Evolutionary conservation across 208 protist genomes (phyloP).

Genomic region (Porcisia hertigi): DNA sequence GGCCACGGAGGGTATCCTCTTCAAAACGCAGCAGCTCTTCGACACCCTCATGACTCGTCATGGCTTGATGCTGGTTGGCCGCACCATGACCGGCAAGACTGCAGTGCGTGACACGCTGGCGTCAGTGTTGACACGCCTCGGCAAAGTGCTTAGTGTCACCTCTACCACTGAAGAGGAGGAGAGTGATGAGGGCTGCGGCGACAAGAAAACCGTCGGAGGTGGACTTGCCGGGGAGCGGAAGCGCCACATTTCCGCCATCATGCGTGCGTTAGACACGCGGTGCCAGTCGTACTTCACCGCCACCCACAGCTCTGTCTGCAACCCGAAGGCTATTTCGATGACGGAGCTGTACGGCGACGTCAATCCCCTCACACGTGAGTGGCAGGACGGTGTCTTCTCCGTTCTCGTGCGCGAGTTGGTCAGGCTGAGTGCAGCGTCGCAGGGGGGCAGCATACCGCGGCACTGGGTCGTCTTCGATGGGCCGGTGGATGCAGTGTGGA

Average conservation of each 20-base stretch:
- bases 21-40: conserved; percentile 92
- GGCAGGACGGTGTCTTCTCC: conserved; percentile 95
- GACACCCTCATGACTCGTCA: conserved; percentile 91
- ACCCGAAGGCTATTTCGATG: conserved; percentile 96
- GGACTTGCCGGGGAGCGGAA: not conserved
- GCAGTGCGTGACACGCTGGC: conserved; percentile 78
- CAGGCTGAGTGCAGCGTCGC: conserved; percentile 38
- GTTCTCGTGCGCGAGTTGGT: conserved; percentile 87
- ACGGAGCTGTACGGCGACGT: conserved; percentile 96
- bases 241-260: conserved; percentile 2
- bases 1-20: conserved; percentile 72
- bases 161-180: not conserved
- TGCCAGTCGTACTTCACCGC: conserved; percentile 71
- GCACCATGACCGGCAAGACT: conserved; percentile 95
- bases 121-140: conserved; percentile 60
- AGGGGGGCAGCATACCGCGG: conserved; percentile 30
- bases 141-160: conserved; percentile 16
- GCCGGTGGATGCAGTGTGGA: conserved; percentile 98
- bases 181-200: not conserved
- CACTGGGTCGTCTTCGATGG: conserved; percentile 98
- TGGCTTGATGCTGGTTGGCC: conserved; percentile 95
- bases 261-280: conserved; percentile 47
- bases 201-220: not conserved
- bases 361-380: conserved; percentile 95
- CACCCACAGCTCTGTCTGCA: conserved; percentile 69